A percentile compares a stretch with the other conserved stretches of the same genome.
Evolutionary conservation across 148 eudicot genomes (phyloP).

Genomic region (Vaccinium macrocarpon): DNA sequence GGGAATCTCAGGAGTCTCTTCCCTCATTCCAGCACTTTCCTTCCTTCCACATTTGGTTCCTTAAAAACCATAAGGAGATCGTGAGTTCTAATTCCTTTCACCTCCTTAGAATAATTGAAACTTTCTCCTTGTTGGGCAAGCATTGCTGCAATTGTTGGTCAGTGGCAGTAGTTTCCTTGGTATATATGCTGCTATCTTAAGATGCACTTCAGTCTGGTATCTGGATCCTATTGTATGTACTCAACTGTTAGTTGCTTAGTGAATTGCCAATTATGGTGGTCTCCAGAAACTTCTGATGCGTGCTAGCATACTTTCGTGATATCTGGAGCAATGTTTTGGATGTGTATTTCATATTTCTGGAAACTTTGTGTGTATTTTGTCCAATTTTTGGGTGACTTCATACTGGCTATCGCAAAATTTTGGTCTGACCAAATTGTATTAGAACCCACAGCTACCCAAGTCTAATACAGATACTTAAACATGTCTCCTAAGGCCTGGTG

Average conservation of each 20-base stretch:
- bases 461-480: not conserved
- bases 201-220: not conserved
- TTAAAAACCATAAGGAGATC: constrained; percentile 68
- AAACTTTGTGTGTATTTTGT: not conserved
- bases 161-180: not conserved
- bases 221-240: not conserved
- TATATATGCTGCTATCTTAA: not conserved
- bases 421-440: not conserved
- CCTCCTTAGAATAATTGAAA: not conserved
- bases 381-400: not conserved
- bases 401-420: not conserved
- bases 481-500: not conserved
- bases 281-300: not conserved
- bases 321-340: not conserved
- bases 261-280: not conserved
- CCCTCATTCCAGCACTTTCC: constrained; percentile 23
- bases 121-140: constrained; percentile 10
- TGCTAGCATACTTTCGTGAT: not conserved
- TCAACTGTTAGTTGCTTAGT: not conserved
- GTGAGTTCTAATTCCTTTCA: constrained; percentile 41
- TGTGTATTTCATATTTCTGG: not conserved
- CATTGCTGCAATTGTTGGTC: not conserved
- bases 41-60: constrained; percentile 45
- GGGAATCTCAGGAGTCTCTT: constrained; percentile 31
- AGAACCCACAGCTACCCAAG: not conserved